Evolutionary conservation across 1,284 basidiomycete species (phyloP), one percentile per base, ranked within the genome.

Genomic region (Xerocomus alliaceus): DNA sequence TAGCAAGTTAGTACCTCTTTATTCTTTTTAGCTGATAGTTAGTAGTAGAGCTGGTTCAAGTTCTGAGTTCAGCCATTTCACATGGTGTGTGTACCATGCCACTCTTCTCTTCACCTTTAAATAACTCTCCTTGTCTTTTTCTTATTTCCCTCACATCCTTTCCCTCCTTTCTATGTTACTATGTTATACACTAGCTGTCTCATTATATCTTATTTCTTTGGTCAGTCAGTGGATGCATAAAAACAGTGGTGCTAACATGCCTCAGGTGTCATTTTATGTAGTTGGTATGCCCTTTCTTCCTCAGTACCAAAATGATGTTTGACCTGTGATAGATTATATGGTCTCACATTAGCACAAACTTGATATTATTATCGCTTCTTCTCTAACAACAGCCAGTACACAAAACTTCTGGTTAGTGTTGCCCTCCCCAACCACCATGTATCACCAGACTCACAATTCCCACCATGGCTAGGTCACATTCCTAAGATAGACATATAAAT

Each of bases 361-460:
- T 74, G 73, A 70, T 75, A 74, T 37, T 74, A 74, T 56, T 74
- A 75, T 37, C 54, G 60, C 22, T 68, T 71, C 24, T 74, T 67
- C 50, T 71, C 71, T 12, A 66, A 72, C 13, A 74, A 74, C 54
- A 68, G 59, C 24, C 53, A 11, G 28, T 46, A 60, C 31, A 73
- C 64, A 46, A 73, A 73, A 53, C 28, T 65, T 7, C 34, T 73
- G 45, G 72, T 73, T 45, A 24, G 73, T 62, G 3, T 15, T 3
- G 0, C 28, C 20, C 18, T 46, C 8, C 28, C 17, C 39, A 3
- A 35, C 20, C 17, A n/a, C 17, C 17, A 10, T 44, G 12, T 12
- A 10, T 44, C 24, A 2, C 20, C 11, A 1, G 8, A 20, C 39
- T 10, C 9, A 8, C 22, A 26, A 24, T 34, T 26, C 61, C 56